Base-by-base conservation (phyloP, 2,329 filamentous ascomycete genomes). In the Pestalotiopsis sp. region DNA sequence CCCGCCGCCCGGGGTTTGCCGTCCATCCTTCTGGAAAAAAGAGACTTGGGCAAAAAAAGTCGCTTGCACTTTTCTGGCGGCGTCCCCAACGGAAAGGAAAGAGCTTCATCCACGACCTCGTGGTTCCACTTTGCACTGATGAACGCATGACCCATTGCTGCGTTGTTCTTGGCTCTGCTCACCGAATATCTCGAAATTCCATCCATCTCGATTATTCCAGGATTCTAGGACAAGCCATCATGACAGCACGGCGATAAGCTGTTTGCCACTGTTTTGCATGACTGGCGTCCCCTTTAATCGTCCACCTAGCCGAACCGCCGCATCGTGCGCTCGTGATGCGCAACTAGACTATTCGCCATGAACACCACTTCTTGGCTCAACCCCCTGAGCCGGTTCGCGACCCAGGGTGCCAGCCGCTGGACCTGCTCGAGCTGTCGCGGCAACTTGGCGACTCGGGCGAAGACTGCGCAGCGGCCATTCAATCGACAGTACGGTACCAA, bases 381-480 rank as follows among this genome's bases (percentile, higher is more conserved):
- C 78, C 79, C 74, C 71, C 72, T 78, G 45, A 70, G 75, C 76
- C 79, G 77, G 77, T 74, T 82, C 77, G 76, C 76, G 78, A 81
- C 70, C 75, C 80, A 69, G 75, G 78, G 75, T 72, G 80, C 76
- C 77, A 79, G 68, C 71, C 74, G 80, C 72, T 84, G 83, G 84
- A 85, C 83, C 13, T 86, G 84, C 74, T 81, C 80, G 70, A 80
- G 76, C 70, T 86, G 84, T 73, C 82, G 80, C 68, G 79, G 76
- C 67, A 83, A 84, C 75, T 76, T 77, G 45, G 63, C 80, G 68
- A 73, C 77, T 45, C 78, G 72, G 27, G 69, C 73, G 68, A 82
- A 75, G 57, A 74, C 77, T 23, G 70, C 76, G 17, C 75, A 72
- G 65, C 69, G 72, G 23, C 69, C 71, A 0, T 62, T 72, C 45